phyloP scores from a whole-genome alignment of 228 moss, liverwort and hornwort species.

The Sphagnum magellanicum region DNA sequence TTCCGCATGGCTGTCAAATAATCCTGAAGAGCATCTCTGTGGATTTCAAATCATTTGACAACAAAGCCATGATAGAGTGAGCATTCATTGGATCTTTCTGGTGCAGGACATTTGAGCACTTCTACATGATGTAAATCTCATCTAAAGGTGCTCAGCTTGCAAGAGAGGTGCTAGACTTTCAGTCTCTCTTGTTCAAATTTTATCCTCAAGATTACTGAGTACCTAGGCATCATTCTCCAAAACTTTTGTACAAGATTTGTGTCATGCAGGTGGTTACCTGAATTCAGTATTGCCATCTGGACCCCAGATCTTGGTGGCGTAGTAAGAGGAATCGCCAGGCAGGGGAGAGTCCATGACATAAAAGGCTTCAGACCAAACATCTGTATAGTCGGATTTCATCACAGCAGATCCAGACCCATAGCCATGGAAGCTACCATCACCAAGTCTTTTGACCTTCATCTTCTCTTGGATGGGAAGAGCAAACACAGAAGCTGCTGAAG shows the following conservation, averaged over 20 bases:
- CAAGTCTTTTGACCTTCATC: neutral
- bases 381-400: neutral
- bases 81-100: neutral
- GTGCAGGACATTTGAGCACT: neutral
- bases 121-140: too few relatives aligned
- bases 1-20: neutral
- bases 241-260: neutral
- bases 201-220: too few relatives aligned
- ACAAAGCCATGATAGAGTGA: neutral
- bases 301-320: neutral
- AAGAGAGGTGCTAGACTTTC: too few relatives aligned
- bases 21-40: neutral
- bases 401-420: neutral
- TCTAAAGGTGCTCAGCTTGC: too few relatives aligned
- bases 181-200: too few relatives aligned
- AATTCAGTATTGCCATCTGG: neutral
- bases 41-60: neutral
- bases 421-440: neutral
- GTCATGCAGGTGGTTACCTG: neutral
- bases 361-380: neutral
- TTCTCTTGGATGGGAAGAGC: neutral
- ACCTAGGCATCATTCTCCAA: neutral
- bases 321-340: neutral
- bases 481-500: neutral
- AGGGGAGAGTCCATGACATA: neutral